phyloP scores from a whole-genome alignment of 345 rosid species.

The Salix purpurea region DNA sequence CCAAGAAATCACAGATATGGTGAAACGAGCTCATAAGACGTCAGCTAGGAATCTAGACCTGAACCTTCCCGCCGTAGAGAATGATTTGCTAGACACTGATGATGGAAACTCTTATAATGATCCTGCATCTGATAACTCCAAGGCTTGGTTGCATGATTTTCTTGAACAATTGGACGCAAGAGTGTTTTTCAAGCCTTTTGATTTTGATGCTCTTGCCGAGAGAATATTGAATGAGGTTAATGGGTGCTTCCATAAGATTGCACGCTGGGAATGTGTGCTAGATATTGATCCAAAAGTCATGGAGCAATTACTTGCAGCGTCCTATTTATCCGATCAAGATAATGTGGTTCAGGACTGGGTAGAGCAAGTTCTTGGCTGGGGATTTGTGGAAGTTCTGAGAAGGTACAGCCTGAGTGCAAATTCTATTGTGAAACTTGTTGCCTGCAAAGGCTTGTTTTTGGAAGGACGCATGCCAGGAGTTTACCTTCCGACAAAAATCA shows the following conservation, averaged over 20 bases:
- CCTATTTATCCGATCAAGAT: conserved; percentile 39
- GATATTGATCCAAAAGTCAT: conserved; percentile 49
- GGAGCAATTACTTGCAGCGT: conserved; percentile 47
- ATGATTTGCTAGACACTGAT: conserved; percentile 5
- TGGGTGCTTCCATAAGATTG: conserved; percentile 25
- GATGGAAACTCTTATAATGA: conserved; percentile 25
- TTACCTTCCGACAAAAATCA: conserved; percentile 42
- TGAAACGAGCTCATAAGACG: conserved; percentile 8
- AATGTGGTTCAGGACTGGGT: conserved; percentile 47
- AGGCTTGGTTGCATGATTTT: conserved; percentile 56
- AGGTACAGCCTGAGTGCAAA: conserved; percentile 17
- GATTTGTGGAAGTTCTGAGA: conserved; percentile 39
- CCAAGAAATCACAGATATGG: background rate
- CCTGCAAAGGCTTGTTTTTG: conserved; percentile 23
- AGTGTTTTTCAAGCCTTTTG: conserved; percentile 49
- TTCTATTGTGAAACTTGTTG: conserved; percentile 37
- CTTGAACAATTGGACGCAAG: conserved; percentile 40
- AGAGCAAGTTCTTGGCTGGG: conserved; percentile 38
- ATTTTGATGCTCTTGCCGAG: conserved; percentile 53
- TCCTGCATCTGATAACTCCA: conserved; percentile 36
- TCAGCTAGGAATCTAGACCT: conserved; percentile 45
- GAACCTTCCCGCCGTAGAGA: conserved; percentile 60
- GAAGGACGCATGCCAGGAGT: conserved; percentile 35
- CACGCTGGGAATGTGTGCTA: conserved; percentile 39
- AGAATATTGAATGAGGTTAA: conserved; percentile 29